phyloP scores from a whole-genome alignment of 257 asterid species.

The Solanum megistacrolobum region DNA sequence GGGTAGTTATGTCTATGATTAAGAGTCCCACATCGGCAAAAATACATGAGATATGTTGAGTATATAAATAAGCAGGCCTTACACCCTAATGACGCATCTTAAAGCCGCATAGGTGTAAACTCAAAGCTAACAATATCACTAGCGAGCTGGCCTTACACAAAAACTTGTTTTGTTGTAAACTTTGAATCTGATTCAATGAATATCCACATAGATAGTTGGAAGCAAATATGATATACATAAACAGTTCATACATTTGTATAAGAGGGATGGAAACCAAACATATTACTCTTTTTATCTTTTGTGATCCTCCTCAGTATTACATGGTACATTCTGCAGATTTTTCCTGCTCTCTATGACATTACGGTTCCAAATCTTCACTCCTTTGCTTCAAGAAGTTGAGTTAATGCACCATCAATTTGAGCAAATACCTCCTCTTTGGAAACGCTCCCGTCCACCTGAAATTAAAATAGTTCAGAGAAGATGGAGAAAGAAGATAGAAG shows the following conservation, averaged over 20 bases:
- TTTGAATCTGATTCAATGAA: not conserved
- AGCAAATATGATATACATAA: not conserved
- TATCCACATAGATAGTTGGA: not conserved
- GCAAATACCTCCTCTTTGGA: conserved; percentile 28
- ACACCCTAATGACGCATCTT: not conserved
- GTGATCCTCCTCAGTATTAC: not conserved
- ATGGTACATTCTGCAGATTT: not conserved
- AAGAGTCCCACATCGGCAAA: not conserved
- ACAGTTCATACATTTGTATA: not conserved
- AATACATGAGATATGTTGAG: not conserved
- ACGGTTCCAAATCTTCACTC: conserved; percentile 6
- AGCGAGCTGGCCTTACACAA: not conserved
- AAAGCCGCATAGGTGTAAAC: not conserved
- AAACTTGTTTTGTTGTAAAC: not conserved
- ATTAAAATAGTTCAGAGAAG: not conserved
- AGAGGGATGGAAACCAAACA: not conserved
- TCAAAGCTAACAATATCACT: not conserved
- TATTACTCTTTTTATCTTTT: not conserved
- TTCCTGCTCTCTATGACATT: conserved; percentile 2
- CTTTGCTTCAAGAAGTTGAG: conserved; percentile 13
- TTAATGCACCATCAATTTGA: conserved; percentile 20
- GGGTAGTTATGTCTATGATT: not conserved
- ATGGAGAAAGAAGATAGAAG: not conserved
- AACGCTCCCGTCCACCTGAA: conserved; percentile 27
- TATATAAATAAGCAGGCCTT: not conserved